A percentile compares a stretch with the other conserved stretches of the same genome.
Conservation (phyloP, 2,329 filamentous ascomycete species). For the Diatrype stigma region DNA sequence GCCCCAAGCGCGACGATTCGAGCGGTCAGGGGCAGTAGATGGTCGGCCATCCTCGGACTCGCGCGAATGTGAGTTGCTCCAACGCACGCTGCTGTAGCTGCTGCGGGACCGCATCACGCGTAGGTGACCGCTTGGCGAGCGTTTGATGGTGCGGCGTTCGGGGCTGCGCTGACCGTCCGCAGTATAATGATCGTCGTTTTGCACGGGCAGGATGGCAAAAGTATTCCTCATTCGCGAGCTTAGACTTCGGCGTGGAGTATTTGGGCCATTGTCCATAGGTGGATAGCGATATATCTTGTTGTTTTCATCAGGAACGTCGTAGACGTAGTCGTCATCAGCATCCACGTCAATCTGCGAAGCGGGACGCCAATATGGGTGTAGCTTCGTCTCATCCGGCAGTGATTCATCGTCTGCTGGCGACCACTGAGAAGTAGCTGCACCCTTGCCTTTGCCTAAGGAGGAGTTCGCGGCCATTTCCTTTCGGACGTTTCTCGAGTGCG, state of each 20-base stretch:
- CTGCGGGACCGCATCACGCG: slow-evolving; percentile 52
- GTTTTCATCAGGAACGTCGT: slow-evolving; percentile 28
- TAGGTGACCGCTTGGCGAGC: slow-evolving; percentile 56
- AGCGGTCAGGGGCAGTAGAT: slow-evolving; percentile 31
- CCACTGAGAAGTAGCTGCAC: slow-evolving; percentile 29
- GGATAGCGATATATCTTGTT: slow-evolving; percentile 43
- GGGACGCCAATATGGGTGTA: slow-evolving; percentile 62
- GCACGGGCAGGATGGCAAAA: slow-evolving; percentile 56
- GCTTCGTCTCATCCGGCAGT: slow-evolving; percentile 48
- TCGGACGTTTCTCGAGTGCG: slow-evolving; percentile 42
- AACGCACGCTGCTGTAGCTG: slow-evolving; percentile 31
- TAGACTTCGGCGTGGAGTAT: slow-evolving; percentile 40
- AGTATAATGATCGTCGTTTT: slow-evolving; percentile 35
- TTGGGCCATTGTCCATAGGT: slow-evolving; percentile 44
- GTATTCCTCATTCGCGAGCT: slow-evolving; percentile 53
- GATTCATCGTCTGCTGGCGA: slow-evolving; percentile 37
- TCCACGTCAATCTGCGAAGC: slow-evolving; percentile 33
- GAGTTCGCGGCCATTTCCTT: slow-evolving; percentile 24
- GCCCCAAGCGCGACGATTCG: slow-evolving; percentile 23
- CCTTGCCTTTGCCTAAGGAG: slow-evolving; percentile 22
- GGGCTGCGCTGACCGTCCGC: slow-evolving; percentile 31
- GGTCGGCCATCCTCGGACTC: slow-evolving; percentile 25
- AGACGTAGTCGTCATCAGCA: slow-evolving; percentile 23
- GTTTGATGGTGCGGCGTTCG: slow-evolving; percentile 54
- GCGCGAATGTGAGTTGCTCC: slow-evolving; percentile 17